Base-by-base conservation (phyloP, 345 rosid genomes). In the Diplotaxis tenuifolia region DNA sequence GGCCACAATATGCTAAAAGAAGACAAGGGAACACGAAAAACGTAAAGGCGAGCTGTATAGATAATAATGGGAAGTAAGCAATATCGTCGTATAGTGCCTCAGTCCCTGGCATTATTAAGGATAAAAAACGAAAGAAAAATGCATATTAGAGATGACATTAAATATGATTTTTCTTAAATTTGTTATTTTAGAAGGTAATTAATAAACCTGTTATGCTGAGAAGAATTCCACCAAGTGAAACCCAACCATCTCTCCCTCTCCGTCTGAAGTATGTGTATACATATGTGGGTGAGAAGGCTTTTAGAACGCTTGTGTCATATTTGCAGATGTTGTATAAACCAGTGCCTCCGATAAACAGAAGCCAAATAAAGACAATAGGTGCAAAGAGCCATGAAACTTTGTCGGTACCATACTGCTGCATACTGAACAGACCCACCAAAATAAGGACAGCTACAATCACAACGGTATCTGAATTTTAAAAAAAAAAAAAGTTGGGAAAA, bases 301-400 rank as follows among this genome's bases (percentile, higher is more conserved):
- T 90, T 67, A 95, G 76, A 73, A 92, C 98, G 65, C 88, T 61
- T 29, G 68, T 62, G 28, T 89, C 97, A 47, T 92, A 74, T 65
- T 83, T 92, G 80, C 85, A 90, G 55, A 92, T 83, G 72, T 95
- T 95, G 82, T 75, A 87, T 25, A 85, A 67, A 22, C 99, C 98
- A 40, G 92, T 87, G 19, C 90, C 86, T 71, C 97, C 99, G 20
- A 92, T 95, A 32, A 87, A 81, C 23, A 95, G 90, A 81, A 95
- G 85, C 99, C 98, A 95, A 36, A 90, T 80, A 54, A 95, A 80
- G 38, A 95, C 99, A 10, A 95, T 67, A 0, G 99, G 99, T 8
- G 99, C 99, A 81, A 95, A 95, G 68, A 95, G 91, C 96, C 96
- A 95, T 62, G 98, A 83, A 42, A 92, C 98, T 82, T 42, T 90